Conservation (phyloP, 768 basidiomycete species). For the Podaxis sp. region DNA sequence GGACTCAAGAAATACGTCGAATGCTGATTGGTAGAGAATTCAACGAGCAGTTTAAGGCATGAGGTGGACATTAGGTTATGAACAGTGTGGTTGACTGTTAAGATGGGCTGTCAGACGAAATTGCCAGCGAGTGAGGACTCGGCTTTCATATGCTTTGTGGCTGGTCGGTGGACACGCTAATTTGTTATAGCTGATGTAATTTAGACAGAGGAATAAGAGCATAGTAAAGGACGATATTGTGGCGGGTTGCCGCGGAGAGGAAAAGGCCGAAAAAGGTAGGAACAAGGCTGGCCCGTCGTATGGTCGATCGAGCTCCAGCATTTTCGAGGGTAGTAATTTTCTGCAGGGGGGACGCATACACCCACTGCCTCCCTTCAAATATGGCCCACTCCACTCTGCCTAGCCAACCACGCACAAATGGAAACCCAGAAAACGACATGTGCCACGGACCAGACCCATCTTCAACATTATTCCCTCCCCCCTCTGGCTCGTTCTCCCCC, state of each 20-base stretch:
- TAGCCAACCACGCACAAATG: not conserved
- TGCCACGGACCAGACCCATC: slow-evolving; percentile 4
- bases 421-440: slow-evolving; percentile 13
- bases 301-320: slow-evolving; percentile 12
- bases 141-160: slow-evolving; percentile 14
- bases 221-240: slow-evolving; percentile 9
- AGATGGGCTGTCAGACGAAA: slow-evolving; percentile 10
- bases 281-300: slow-evolving; percentile 7
- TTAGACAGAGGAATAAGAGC: slow-evolving; percentile 7
- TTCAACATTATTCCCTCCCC: slow-evolving; percentile 11
- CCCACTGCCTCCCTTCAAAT: slow-evolving; percentile 8
- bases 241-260: slow-evolving; percentile 14
- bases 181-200: slow-evolving; percentile 14
- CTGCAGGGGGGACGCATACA: not conserved
- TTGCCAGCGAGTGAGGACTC: slow-evolving; percentile 14
- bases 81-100: not conserved
- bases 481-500: slow-evolving; percentile 1
- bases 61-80: slow-evolving; percentile 13
- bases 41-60: slow-evolving; percentile 60
- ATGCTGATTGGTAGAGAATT: slow-evolving; percentile 96
- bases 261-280: slow-evolving; percentile 10
- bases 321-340: slow-evolving; percentile 14
- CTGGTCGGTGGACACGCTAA: slow-evolving; percentile 8
- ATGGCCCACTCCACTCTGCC: slow-evolving; percentile 4
- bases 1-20: slow-evolving; percentile 91